Evolutionary conservation across 2,329 filamentous ascomycete genomes (phyloP).

Genomic region (Fonsecaea pugnacius): DNA sequence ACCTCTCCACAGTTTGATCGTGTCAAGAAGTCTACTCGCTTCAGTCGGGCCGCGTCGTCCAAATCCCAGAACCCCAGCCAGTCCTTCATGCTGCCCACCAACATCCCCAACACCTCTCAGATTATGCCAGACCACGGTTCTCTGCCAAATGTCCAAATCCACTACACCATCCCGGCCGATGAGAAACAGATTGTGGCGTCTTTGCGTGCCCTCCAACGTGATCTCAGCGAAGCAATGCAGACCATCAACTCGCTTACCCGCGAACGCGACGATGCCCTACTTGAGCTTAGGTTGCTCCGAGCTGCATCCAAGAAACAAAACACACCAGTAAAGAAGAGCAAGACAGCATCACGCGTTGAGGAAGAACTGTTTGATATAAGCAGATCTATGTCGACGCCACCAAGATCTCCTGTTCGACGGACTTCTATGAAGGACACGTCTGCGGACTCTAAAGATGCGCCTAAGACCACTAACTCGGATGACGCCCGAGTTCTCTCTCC

Average conservation of each 20-base stretch:
- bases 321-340: slow-evolving; percentile 28
- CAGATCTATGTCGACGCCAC: slow-evolving; percentile 32
- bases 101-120: slow-evolving; percentile 37
- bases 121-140: slow-evolving; percentile 36
- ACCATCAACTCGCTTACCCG: slow-evolving; percentile 36
- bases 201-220: slow-evolving; percentile 36
- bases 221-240: slow-evolving; percentile 37
- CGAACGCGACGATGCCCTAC: slow-evolving; percentile 36
- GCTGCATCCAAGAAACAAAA: slow-evolving; percentile 29
- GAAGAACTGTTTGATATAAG: slow-evolving; percentile 38
- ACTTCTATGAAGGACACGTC: slow-evolving; percentile 21
- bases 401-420: slow-evolving; percentile 25
- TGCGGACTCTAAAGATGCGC: slow-evolving; percentile 24
- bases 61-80: slow-evolving; percentile 33
- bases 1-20: slow-evolving; percentile 34
- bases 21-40: slow-evolving; percentile 35
- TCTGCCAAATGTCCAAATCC: slow-evolving; percentile 35
- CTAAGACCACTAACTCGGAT: slow-evolving; percentile 33
- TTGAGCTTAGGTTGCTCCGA: slow-evolving; percentile 35
- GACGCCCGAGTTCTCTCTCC: slow-evolving; percentile 36
- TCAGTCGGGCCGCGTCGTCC: slow-evolving; percentile 32
- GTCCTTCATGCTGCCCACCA: slow-evolving; percentile 36
- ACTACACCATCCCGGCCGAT: slow-evolving; percentile 36
- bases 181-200: slow-evolving; percentile 40
- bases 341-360: slow-evolving; percentile 27